These are phyloP conservation scores for Pseudohyphozyma bogoriensis DNA, from an alignment of 768 basidiomycete species.

Conservation along the genomic window DNA sequence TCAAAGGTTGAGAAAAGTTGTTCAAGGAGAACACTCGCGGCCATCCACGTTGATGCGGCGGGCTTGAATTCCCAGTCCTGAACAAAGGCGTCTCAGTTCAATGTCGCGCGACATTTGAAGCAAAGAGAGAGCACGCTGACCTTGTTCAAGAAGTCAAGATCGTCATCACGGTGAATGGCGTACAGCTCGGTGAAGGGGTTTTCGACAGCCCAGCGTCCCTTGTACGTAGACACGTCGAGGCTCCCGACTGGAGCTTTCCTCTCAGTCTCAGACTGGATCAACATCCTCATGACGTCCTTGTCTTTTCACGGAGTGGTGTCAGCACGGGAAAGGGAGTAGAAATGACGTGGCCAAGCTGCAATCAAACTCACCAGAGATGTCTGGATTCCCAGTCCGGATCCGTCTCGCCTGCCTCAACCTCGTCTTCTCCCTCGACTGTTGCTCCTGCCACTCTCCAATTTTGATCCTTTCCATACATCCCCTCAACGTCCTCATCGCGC, in stretches of 20 bases:
- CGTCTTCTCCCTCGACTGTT: not conserved
- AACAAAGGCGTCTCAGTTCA: no score
- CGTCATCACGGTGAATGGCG: not conserved
- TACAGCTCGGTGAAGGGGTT: not conserved
- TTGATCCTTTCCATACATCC: not conserved
- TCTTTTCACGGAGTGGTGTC: not conserved
- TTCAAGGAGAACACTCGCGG: no score
- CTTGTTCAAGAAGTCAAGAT: not conserved
- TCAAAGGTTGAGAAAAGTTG: no score
- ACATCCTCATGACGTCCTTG: not conserved
- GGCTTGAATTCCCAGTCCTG: no score
- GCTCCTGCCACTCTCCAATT: not conserved
- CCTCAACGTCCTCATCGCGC: not conserved
- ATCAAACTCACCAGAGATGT: no score
- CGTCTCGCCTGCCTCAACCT: not conserved
- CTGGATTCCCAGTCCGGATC: no score
- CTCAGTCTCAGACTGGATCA: not conserved
- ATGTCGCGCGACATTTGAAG: no score
- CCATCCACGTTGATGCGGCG: no score
- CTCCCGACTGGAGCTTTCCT: not conserved
- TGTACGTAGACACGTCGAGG: not conserved
- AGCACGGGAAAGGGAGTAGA: not conserved
- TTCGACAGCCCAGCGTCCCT: not conserved
- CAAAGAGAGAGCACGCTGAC: no score
- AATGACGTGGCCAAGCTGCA: not conserved